Evolutionary conservation across 75 land plant species (phyloP).

Genomic region (Selaginella tamariscina): DNA sequence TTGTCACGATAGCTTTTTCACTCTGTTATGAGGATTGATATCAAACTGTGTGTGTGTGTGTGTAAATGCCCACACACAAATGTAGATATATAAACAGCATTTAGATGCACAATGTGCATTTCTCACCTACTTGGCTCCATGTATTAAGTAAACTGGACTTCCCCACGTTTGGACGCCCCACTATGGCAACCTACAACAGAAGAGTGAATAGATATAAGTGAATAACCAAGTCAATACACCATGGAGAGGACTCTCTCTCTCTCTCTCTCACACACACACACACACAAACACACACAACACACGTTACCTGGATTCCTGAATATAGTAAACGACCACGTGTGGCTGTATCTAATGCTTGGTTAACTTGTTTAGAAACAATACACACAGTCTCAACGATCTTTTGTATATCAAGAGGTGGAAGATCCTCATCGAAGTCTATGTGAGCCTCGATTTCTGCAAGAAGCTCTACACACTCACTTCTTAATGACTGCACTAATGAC

Average conservation of each 20-base stretch:
- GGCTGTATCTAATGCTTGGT: constrained; percentile 69
- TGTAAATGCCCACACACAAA: no score
- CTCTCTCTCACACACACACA: no score
- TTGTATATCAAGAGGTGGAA: constrained; percentile 55
- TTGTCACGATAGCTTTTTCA: constrained; percentile 93
- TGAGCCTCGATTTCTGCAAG: constrained; percentile 95
- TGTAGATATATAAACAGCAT: no score
- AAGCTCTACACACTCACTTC: constrained; percentile 70
- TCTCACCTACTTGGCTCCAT: constrained; percentile 96
- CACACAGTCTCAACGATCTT: constrained; percentile 38
- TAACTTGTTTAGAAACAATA: constrained; percentile 46
- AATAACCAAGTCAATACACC: background rate
- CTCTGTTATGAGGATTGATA: constrained; percentile 58
- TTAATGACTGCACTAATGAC: constrained; percentile 54
- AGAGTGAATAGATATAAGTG: background rate
- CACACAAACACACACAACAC: no score
- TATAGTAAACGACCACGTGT: constrained; percentile 75
- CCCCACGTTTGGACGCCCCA: constrained; percentile 98
- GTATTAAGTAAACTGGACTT: constrained; percentile 96
- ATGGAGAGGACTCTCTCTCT: background rate
- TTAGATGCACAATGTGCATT: background rate
- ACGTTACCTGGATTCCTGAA: constrained; percentile 71
- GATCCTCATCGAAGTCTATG: constrained; percentile 94
- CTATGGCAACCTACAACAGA: constrained; percentile 71
- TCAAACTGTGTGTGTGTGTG: no score